phyloP scores from a whole-genome alignment of 306 rosid species.

The Alnus glutinosa region DNA sequence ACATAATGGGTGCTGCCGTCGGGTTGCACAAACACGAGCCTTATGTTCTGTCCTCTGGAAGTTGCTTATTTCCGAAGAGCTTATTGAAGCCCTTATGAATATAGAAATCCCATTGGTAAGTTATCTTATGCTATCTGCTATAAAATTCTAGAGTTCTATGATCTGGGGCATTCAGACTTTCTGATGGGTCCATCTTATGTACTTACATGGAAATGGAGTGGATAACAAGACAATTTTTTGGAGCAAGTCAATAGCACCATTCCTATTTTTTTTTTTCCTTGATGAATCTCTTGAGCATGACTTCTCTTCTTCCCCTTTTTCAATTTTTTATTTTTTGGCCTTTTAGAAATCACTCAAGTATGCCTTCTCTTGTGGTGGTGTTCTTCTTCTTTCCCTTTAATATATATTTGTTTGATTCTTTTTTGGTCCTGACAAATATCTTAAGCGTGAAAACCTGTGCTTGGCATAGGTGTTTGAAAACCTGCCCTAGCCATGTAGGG shows the following conservation, averaged over 20 bases:
- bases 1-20: conserved; percentile 94
- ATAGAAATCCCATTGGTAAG: conserved; percentile 84
- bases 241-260: neutral
- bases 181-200: neutral
- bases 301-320: neutral
- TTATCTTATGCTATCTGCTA: conserved; percentile 1
- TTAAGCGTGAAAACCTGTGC: neutral
- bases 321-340: neutral
- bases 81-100: conserved; percentile 66
- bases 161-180: neutral
- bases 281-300: conserved; percentile 4
- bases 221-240: neutral
- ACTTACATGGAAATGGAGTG: neutral
- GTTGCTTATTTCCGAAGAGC: conserved; percentile 78
- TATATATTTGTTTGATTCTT: neutral
- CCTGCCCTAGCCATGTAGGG: neutral
- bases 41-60: conserved; percentile 90
- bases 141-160: neutral
- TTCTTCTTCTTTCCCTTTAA: neutral
- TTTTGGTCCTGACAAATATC: neutral
- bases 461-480: neutral
- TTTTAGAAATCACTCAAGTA: neutral
- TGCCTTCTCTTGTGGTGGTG: neutral
- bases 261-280: neutral
- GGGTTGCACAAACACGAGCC: conserved; percentile 88